Base-by-base conservation (phyloP, 345 rosid species). In the Diplotaxis tenuifolia region DNA sequence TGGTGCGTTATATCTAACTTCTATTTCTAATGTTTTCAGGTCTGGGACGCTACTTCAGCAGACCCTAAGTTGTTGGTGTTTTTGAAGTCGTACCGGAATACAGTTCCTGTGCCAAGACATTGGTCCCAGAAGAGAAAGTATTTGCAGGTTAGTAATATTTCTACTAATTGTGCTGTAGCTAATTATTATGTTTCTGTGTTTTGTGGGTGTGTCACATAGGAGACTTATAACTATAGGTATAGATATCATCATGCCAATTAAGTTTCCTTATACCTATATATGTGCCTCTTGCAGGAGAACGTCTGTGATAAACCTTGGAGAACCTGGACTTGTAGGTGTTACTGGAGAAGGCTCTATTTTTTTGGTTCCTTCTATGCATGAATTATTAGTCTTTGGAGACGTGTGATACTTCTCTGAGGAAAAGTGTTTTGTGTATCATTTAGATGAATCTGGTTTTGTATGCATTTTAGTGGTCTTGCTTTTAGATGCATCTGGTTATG, bases 271-370 rank as follows among this genome's bases (percentile, higher is more conserved):
- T 96, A 90, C 84, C 89, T 79, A 89, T 87, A 86, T 82, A 92
- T 90, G 93, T 94, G 93, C 84, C 89, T 93, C 98, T 96, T 96
- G 98, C 98, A 96, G 99, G 99, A 87, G 77, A 84, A 75, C 83
- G 57, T 87, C 95, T 88, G 96, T 84, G 88, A 86, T 92, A 85
- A 50, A 70, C 84, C 86, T 72, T 86, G 98, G 92, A 88, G 98
- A n/a, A n/a, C 88, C 88, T 81, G 87, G 93, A 90, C 87, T 86
- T 90, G 96, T 96, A 93, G 96, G 99, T 96, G 85, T 89, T 80
- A 87, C 85, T 83, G 76, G 58, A 81, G 75, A 80, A 84, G 86
- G 77, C 74, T 82, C 75, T 79, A 74, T 79, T 70, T 85, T 47
- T 82, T 53, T 82, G n/a, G 52, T 45, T 52, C 10, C 52, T 62